Evolutionary conservation across 192 early-diverging fungal species (phyloP).

Genomic region (Mycoemilia scoparia): DNA sequence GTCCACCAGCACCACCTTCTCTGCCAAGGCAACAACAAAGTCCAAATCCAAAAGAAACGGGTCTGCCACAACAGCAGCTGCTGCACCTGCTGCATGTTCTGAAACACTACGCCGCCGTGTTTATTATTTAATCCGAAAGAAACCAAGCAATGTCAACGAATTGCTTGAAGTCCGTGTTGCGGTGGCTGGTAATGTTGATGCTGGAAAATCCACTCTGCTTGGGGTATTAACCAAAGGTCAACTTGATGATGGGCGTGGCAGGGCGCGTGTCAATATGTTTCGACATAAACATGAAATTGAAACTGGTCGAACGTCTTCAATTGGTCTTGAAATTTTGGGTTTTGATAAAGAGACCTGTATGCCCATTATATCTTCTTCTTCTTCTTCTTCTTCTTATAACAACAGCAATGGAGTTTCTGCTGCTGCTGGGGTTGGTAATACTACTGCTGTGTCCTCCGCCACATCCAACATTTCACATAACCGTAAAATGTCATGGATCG

Average conservation of each 20-base stretch:
- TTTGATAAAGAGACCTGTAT: slow-evolving; percentile 41
- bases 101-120: slow-evolving; percentile 8
- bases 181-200: slow-evolving; percentile 79
- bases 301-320: slow-evolving; percentile 72
- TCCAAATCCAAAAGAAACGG: background rate
- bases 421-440: no score
- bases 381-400: no score
- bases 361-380: no score
- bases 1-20: slow-evolving; percentile 6
- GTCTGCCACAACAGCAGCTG: background rate
- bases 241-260: slow-evolving; percentile 85
- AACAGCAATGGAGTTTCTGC: no score
- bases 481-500: slow-evolving; percentile 62
- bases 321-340: slow-evolving; percentile 79
- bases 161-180: slow-evolving; percentile 72
- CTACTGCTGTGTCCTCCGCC: no score
- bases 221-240: slow-evolving; percentile 81
- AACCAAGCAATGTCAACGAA: slow-evolving; percentile 56
- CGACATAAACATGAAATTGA: slow-evolving; percentile 82
- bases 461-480: no score
- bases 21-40: slow-evolving; percentile 1
- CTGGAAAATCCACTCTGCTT: slow-evolving; percentile 72
- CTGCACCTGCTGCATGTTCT: slow-evolving; percentile 2
- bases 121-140: slow-evolving; percentile 42
- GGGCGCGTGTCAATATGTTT: slow-evolving; percentile 75